Evolutionary conservation across 768 basidiomycete species (phyloP), one percentile per base, ranked within the genome.

Genomic region (Boletus pseudo-olivaceus): DNA sequence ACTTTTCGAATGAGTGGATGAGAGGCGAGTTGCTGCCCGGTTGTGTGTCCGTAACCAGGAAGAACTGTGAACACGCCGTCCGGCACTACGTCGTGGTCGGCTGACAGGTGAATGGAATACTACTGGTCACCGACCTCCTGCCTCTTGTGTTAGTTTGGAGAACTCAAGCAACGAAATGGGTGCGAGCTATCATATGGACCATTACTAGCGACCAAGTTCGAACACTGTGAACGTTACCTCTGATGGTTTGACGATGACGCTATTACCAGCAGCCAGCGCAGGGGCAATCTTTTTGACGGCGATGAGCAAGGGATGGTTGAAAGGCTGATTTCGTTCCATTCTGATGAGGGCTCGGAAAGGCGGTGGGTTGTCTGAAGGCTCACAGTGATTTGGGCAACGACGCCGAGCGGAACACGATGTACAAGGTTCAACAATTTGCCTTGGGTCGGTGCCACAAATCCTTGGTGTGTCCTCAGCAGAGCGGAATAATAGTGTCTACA

Each of bases 291-390:
- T 94, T 76, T 94, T 94, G 49, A 93, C 67, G 2, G 90, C 89
- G 57, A 94, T 94, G 34, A 94, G 69, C n/a, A 94, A 73, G 1
- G 92, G 92, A 59, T 94, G 91, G 61, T 94, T 94, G 69, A 93
- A 93, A 3, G 91, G 89, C 87, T 91, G 56, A 15, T 48, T 43
- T 41, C 19, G 20, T 33, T 12, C 7, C 39, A 23, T 45, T n/a
- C 14, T 10, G 39, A 30, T 54, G 47, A 56, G 34, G 48, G 26
- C 37, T 39, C 30, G 27, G 51, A 20, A 38, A 40, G 5, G 27
- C 15, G 9, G 41, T 30, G 38, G 9, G 47, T 19, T 11, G 26
- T 47, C 17, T 32, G 2, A 51, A 34, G 5, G 52, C 78, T 67
- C 53, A 90, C 90, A 14, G 89, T 93, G 26, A 94, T 88, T 66